Percentiles rank a stretch among this genome's conserved stretches.
These are phyloP conservation scores for Coniferiporia weirii DNA, from an alignment of 1,284 basidiomycete genomes.

Conservation along the genomic window DNA sequence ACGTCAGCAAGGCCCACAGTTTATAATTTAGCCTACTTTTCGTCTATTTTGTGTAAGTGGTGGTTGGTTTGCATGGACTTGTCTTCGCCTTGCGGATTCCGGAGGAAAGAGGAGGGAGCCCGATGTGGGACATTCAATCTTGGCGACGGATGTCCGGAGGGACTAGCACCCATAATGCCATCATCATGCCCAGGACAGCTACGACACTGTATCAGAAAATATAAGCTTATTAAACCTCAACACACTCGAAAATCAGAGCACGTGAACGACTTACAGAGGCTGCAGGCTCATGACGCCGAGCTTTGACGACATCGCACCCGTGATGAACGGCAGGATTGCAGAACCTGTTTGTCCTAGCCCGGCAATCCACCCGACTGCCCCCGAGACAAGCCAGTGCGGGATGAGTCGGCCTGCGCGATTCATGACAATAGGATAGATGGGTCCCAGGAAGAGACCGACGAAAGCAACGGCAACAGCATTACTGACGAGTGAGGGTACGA, in stretches of 20 bases:
- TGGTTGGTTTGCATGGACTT: no score
- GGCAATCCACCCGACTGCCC: slow-evolving; percentile 50
- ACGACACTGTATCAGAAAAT: not conserved
- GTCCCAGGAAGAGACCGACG: slow-evolving; percentile 47
- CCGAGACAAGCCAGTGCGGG: slow-evolving; percentile 47
- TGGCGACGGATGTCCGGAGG: not conserved
- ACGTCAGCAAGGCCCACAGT: no score
- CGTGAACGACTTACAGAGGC: slow-evolving; percentile 6
- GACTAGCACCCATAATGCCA: not conserved
- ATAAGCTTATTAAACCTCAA: not conserved
- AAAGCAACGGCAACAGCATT: slow-evolving; percentile 56
- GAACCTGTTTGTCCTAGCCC: slow-evolving; percentile 27
- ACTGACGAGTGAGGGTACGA: slow-evolving; percentile 51
- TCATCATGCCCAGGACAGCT: slow-evolving; percentile 1
- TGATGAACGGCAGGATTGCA: slow-evolving; percentile 25
- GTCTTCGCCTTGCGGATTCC: not conserved
- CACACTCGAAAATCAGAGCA: no score
- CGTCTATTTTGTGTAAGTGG: no score
- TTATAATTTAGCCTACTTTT: no score
- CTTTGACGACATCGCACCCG: slow-evolving; percentile 19
- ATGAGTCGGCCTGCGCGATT: slow-evolving; percentile 43
- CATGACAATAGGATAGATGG: slow-evolving; percentile 53
- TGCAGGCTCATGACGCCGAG: slow-evolving; percentile 16
- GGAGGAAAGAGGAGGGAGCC: not conserved
- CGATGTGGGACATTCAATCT: not conserved